Conservation (phyloP, 306 rosid species). For the Notholithocarpus densiflorus region DNA sequence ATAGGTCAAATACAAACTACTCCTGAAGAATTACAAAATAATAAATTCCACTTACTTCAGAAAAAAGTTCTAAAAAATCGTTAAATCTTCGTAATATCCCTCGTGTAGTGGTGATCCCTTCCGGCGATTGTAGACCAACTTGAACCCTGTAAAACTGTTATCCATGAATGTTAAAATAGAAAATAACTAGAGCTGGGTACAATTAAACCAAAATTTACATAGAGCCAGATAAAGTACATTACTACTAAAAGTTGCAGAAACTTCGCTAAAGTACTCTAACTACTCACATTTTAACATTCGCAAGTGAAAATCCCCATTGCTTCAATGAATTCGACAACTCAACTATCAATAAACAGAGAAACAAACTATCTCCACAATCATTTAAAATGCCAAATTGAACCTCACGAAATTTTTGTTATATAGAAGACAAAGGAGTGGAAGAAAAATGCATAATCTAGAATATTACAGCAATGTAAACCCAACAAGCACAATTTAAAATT, state of each 20-base stretch:
- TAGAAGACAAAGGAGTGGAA: not conserved
- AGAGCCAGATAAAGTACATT: not conserved
- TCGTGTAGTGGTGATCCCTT: constrained; percentile 67
- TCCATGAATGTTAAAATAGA: constrained; percentile 24
- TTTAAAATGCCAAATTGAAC: not conserved
- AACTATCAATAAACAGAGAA: not conserved
- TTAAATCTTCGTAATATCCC: constrained; percentile 70
- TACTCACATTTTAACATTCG: not conserved
- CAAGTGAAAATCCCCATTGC: not conserved
- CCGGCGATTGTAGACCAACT: constrained; percentile 82
- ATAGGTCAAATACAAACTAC: no score
- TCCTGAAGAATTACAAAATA: not conserved
- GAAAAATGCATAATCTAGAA: not conserved
- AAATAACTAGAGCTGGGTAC: not conserved
- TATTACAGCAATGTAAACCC: not conserved
- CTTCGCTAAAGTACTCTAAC: not conserved
- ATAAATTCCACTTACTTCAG: constrained; percentile 50
- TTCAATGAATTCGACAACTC: not conserved
- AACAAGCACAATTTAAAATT: not conserved
- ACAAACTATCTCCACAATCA: not conserved
- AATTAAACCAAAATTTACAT: not conserved
- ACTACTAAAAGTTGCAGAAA: not conserved
- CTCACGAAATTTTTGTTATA: not conserved
- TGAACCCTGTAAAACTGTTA: constrained; percentile 82
- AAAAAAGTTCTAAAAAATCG: constrained; percentile 62